Base-by-base conservation (phyloP, 352 stramenopile genomes). In the Phytophthora palmivora region DNA sequence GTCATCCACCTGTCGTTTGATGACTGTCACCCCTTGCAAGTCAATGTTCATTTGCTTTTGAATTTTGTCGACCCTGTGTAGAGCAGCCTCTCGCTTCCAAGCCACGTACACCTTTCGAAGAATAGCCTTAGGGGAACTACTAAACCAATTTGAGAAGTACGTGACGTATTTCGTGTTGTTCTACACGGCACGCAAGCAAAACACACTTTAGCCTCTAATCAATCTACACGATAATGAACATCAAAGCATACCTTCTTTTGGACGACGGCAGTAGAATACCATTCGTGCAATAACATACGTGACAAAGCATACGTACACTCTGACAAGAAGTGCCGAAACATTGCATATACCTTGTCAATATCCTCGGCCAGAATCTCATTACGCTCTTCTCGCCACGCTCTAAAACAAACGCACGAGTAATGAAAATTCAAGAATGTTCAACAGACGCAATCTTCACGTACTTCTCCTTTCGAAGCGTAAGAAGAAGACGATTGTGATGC, bases 101-200 rank as follows among this genome's bases (percentile, higher is more conserved):
- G 66, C 58, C 4, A 74, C 48, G 32, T 82, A 92, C 7, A 87
- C 53, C 24, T 81, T 85, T 7, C 71, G 79, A 19, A 84, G 46
- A n/a, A 88, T 56, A 12, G 76, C 60, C 32, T 84, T 88, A 0
- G 71, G 64, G 1, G 84, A 87, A 11, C 66, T 76, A 10, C 67
- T 78, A 44, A 90, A 92, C 84, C 82, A 92, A 14, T 69, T 75
- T 0, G 84, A 92, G 34, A 86, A 91, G 46, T 89, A 88, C 19
- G 74, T 67, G 5, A 91, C 70, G 47, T 92, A 89, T 61, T 92
- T 92, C 26, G 75, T 84, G 36, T 80, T 74, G 48, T 89, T 89
- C 82, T 89, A 37, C 30, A 26, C 11, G 6, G 18, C 10, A 26
- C 1, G 32, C 10, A 28, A 28, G 24, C 24, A 28, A 34, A 44